A percentile compares a stretch with the other conserved stretches of the same genome.
These are phyloP conservation scores for Colletotrichum sidae DNA, from an alignment of 2,329 filamentous ascomycete species.

Conservation along the genomic window DNA sequence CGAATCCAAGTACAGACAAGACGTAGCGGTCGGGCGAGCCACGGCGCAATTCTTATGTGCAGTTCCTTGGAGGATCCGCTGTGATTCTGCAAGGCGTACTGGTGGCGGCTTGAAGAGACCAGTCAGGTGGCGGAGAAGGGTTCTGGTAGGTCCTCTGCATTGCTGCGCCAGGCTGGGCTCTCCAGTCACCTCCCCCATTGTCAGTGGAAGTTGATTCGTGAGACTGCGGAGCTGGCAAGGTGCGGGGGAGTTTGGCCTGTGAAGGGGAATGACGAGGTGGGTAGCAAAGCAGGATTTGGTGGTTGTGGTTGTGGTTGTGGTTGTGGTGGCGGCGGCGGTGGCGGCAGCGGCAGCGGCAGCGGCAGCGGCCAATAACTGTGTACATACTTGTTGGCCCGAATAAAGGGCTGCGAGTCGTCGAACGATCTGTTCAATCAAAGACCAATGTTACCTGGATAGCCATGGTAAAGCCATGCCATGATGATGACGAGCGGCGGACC, in stretches of 20 bases:
- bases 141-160: constrained; percentile 25
- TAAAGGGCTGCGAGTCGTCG: constrained; percentile 18
- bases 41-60: constrained; percentile 14
- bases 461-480: constrained; percentile 10
- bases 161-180: constrained; percentile 29
- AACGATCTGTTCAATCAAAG: neutral
- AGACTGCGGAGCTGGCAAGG: constrained; percentile 12
- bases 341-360: neutral
- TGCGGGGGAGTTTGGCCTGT: constrained; percentile 32
- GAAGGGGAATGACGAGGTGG: constrained; percentile 4
- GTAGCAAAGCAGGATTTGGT: constrained; percentile 26
- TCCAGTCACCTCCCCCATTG: constrained; percentile 13
- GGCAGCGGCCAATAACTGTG: constrained; percentile 6
- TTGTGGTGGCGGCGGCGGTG: neutral
- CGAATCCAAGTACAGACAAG: constrained; percentile 4
- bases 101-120: constrained; percentile 29
- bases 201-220: constrained; percentile 27
- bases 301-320: constrained; percentile 11
- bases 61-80: constrained; percentile 19
- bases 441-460: neutral
- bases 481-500: constrained; percentile 25
- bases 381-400: constrained; percentile 1
- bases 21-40: constrained; percentile 19
- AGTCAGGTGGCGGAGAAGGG: constrained; percentile 13
- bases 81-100: constrained; percentile 24